A percentile compares a stretch with the other conserved stretches of the same genome.
Evolutionary conservation across 208 protist species (phyloP).

Genomic region (Leishmania lainsoni): DNA sequence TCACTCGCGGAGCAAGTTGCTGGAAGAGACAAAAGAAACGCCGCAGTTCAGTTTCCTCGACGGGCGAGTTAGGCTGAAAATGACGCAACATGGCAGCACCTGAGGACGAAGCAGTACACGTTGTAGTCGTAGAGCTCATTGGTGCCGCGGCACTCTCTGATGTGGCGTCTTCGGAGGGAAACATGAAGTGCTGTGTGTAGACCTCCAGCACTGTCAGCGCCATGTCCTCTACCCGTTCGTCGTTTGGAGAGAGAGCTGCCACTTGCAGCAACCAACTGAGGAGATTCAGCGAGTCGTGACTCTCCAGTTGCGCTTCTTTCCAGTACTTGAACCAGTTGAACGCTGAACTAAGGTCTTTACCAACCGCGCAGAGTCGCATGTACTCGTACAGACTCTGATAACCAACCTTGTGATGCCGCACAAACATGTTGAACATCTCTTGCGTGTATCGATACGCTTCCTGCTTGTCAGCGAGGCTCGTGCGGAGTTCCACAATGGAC

Average conservation of each 20-base stretch:
- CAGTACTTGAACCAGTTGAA: slow-evolving; percentile 87
- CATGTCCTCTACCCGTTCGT: slow-evolving; percentile 83
- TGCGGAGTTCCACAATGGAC: slow-evolving; percentile 60
- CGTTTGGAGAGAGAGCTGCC: slow-evolving; percentile 57
- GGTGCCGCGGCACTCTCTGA: background rate
- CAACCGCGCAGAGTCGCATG: slow-evolving; percentile 79
- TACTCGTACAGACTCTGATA: slow-evolving; percentile 63
- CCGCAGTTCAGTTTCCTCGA: slow-evolving; percentile 36
- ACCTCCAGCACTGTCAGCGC: slow-evolving; percentile 68
- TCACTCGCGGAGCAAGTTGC: slow-evolving; percentile 37
- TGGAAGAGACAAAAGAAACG: slow-evolving; percentile 48
- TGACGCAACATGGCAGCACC: background rate
- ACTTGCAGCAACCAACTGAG: slow-evolving; percentile 78
- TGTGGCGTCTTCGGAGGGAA: slow-evolving; percentile 1
- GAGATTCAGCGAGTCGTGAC: slow-evolving; percentile 18
- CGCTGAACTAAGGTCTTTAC: slow-evolving; percentile 78
- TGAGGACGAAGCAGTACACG: background rate
- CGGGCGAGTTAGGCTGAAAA: slow-evolving; percentile 8
- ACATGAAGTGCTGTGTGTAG: slow-evolving; percentile 49
- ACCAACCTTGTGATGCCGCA: slow-evolving; percentile 76
- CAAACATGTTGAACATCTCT: slow-evolving; percentile 73
- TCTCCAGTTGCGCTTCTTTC: slow-evolving; percentile 56
- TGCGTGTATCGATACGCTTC: slow-evolving; percentile 86
- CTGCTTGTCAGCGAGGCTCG: slow-evolving; percentile 32
- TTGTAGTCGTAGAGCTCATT: background rate